These are phyloP conservation scores for Tetracladium setigerum DNA, from an alignment of 495 filamentous ascomycete genomes.

Conservation along the genomic window DNA sequence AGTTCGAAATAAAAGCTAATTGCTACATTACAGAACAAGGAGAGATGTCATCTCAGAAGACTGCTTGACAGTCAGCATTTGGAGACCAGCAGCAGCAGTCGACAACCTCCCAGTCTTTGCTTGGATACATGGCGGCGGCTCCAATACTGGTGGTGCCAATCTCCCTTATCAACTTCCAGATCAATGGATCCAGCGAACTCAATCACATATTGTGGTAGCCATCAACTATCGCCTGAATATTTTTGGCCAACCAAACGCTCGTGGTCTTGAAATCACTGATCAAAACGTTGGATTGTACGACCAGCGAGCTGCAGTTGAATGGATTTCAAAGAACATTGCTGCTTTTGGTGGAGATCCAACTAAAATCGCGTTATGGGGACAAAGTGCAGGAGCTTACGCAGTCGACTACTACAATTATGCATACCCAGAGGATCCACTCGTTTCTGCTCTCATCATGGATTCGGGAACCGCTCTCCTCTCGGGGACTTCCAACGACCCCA, in stretches of 20 bases:
- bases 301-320: constrained; percentile 44
- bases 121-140: constrained; percentile 57
- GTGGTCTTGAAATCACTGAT: constrained; percentile 48
- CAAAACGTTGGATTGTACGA: constrained; percentile 49
- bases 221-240: constrained; percentile 54
- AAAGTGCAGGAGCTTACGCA: constrained; percentile 36
- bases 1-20: constrained; percentile 17
- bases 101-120: constrained; percentile 47
- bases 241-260: constrained; percentile 1
- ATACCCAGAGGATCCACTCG: constrained; percentile 37
- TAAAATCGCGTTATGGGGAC: constrained; percentile 27
- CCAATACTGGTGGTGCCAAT: constrained; percentile 38
- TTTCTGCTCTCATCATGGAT: constrained; percentile 35
- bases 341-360: constrained; percentile 42
- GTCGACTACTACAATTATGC: constrained; percentile 38
- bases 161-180: constrained; percentile 23
- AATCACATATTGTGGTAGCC: constrained; percentile 26
- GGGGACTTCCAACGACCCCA: constrained; percentile 25
- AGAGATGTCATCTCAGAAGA: constrained; percentile 32
- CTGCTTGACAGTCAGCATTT: constrained; percentile 49
- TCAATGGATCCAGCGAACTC: constrained; percentile 26
- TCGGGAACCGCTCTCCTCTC: constrained; percentile 34
- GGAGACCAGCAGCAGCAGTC: constrained; percentile 15
- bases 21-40: background rate
- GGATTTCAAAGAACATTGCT: constrained; percentile 47